These are phyloP conservation scores for Sphaerulina vaccinii DNA, from an alignment of 2,329 filamentous ascomycete genomes.

Conservation along the genomic window DNA sequence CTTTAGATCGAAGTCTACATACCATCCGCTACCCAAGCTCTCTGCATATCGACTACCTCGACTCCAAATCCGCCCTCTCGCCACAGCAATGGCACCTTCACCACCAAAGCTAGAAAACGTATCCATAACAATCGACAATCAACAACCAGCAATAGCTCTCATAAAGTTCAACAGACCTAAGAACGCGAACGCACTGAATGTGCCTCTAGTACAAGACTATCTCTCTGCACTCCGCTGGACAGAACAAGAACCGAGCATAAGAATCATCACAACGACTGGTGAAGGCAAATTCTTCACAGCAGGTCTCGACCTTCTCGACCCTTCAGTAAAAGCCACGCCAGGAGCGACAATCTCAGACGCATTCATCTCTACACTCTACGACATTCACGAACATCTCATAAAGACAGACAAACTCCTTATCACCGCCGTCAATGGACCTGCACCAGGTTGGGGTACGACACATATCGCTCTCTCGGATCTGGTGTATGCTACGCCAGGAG, in stretches of 20 bases:
- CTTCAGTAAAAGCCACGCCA: constrained; percentile 14
- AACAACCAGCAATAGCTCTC: constrained; percentile 20
- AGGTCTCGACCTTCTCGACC: constrained; percentile 26
- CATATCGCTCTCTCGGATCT: constrained; percentile 26
- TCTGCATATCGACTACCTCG: not conserved
- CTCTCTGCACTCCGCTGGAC: constrained; percentile 26
- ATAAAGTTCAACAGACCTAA: constrained; percentile 28
- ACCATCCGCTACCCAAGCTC: not conserved
- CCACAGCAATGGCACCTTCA: constrained; percentile 18
- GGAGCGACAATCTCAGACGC: constrained; percentile 24
- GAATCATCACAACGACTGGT: constrained; percentile 27
- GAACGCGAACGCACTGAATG: constrained; percentile 26
- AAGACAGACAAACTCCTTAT: constrained; percentile 25
- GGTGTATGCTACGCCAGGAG: constrained; percentile 26
- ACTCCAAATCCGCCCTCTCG: constrained; percentile 4
- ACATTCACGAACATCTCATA: constrained; percentile 25
- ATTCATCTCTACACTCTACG: constrained; percentile 15
- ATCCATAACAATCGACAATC: constrained; percentile 21
- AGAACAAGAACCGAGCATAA: constrained; percentile 13
- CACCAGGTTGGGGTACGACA: constrained; percentile 19
- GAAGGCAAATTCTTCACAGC: constrained; percentile 28
- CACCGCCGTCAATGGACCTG: constrained; percentile 27
- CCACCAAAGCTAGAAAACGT: constrained; percentile 21
- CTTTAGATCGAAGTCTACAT: not conserved
- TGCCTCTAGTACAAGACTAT: constrained; percentile 21